phyloP scores from a whole-genome alignment of 148 eudicot genomes.

The Rhododendron williamsianum region DNA sequence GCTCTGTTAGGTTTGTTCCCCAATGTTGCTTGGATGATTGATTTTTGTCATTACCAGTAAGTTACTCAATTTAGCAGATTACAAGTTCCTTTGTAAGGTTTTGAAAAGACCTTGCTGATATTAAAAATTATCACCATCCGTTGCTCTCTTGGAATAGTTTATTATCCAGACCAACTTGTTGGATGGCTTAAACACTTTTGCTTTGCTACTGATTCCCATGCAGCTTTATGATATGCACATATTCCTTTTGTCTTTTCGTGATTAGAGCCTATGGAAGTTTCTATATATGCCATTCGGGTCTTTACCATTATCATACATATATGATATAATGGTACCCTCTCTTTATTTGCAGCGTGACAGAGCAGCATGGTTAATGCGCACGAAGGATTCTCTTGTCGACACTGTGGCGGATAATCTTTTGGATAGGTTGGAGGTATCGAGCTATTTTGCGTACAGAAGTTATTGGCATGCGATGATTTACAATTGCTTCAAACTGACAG shows the following conservation, averaged over 20 bases:
- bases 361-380: constrained; percentile 85
- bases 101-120: background rate
- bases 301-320: background rate
- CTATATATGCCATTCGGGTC: background rate
- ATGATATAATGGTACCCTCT: background rate
- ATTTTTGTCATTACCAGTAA: background rate
- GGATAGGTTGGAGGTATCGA: constrained; percentile 77
- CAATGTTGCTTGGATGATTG: background rate
- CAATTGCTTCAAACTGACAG: background rate
- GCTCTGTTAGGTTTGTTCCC: background rate
- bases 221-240: background rate
- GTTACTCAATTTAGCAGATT: background rate
- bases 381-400: constrained; percentile 71
- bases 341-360: constrained; percentile 68
- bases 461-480: background rate
- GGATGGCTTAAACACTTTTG: background rate
- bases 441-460: background rate
- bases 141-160: background rate
- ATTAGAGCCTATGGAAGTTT: background rate
- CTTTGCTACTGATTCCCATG: background rate
- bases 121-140: background rate
- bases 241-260: background rate
- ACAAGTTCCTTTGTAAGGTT: background rate
- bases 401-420: constrained; percentile 84
- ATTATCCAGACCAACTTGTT: background rate